Base-by-base conservation (phyloP, 306 rosid genomes). In the Senna tora region DNA sequence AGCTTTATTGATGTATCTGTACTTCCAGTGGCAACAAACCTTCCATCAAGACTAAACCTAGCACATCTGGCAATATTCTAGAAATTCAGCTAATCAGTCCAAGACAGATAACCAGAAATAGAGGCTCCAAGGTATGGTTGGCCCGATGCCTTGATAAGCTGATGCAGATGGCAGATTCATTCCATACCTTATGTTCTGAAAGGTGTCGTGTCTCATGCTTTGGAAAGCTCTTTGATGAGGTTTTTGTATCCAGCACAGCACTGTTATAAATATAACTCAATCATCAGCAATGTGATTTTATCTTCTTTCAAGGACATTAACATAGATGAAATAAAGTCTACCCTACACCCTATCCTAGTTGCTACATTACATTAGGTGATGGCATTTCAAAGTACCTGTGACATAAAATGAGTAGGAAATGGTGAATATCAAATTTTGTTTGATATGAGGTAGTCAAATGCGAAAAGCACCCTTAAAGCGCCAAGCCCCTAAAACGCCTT, bases 21-120 rank as follows among this genome's bases (percentile, higher is more conserved):
- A 85, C 98, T 93, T 80, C 98, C 98, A 2, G 97, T 86, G 65
- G 97, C 96, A 71, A 90, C 86, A 87, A 85, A 88, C 75, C 81
- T 86, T 80, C 98, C 97, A 61, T 93, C 97, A 53, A 87, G 88
- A 80, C 97, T 89, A 86, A 90, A 93, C 76, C 87, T 84, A 54
- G 97, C 96, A 87, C 97, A 93, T 85, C 98, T 90, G 83, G 88
- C 98, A 77, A 90, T 81, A 86, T 90, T 93, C 96, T 93, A 87
- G 82, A 88, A 84, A 66, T 76, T 85, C 64, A 84, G 82, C 69
- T 72, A 67, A 80, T 84, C 81, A 92, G 87, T 66, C 58, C 64
- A 75, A 72, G 63, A 78, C 76, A 61, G 61, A 58, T 60, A 11
- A 28, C 39, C 51, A 61, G 49, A 43, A 47, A 33, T 39, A 47